Base-by-base conservation (phyloP, 768 basidiomycete species). In the Cyathus striatus region DNA sequence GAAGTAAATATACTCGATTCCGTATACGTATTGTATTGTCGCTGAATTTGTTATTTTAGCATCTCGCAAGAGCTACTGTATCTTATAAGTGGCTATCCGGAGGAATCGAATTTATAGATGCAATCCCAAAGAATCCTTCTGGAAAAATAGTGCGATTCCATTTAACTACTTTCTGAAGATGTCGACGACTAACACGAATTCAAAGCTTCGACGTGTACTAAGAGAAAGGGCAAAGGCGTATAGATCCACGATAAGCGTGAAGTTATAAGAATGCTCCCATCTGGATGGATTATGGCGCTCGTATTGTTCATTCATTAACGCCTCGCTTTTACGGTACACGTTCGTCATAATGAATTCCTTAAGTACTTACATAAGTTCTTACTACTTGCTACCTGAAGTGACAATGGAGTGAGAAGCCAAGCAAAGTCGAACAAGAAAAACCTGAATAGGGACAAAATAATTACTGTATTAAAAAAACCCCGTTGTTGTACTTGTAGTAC, bases 111-210 rank as follows among this genome's bases (percentile, higher is more conserved):
- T 78, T 84, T 44, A 68, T 82, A 20, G 75, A 82, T 34, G 60
- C 55, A 2, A 75, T 86, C 30, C 84, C 83, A 2, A 85, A 81
- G 68, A 84, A 81, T 50, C 79, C 83, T 2, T 81, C 79, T 18
- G 83, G 84, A n/a, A 83, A 83, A 56, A 68, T 82, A 36, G 69
- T 81, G 23, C 58, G 77, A 6, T 9, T 7, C 35, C 10, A 36
- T 18, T 7, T 6, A 18, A 9, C 27, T 9, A n/a, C n/a, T 9
- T 30, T n/a, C 9, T 9, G 27, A 9, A 30, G 27, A 9, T 30
- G n/a, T 9, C 9, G 27, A 30, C n/a, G 9, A n/a, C 27, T 30
- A n/a, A 30, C n/a, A 9, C 9, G 9, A 30, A 30, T 30, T 30
- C n/a, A 36, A 37, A 72, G 70, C 61, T 77, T 43, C 67, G 76